phyloP scores from a whole-genome alignment of 2,329 filamentous ascomycete species.

The Penicillium sp. region DNA sequence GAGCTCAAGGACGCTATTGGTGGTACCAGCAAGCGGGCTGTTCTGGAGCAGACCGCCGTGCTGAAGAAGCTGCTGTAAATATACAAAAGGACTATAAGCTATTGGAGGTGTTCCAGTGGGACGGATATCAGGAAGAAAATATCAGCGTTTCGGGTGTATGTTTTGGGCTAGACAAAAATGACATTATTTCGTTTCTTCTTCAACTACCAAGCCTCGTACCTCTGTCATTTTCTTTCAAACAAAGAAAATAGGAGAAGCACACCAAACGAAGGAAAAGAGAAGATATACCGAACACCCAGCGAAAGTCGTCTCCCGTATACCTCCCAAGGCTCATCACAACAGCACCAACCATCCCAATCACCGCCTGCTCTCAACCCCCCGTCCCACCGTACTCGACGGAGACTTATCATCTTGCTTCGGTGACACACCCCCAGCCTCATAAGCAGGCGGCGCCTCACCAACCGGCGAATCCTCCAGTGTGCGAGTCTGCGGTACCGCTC shows the following conservation, averaged over 20 bases:
- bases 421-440: conserved; percentile 9
- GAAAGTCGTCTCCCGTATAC: neutral
- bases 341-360: neutral
- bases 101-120: conserved; percentile 1
- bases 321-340: neutral
- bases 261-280: neutral
- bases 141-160: conserved; percentile 6
- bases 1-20: conserved; percentile 77
- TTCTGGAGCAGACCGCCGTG: conserved; percentile 69
- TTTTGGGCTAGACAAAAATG: conserved; percentile 28
- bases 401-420: conserved; percentile 14
- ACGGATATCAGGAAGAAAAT: conserved; percentile 16
- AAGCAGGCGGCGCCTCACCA: conserved; percentile 18
- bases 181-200: neutral
- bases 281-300: neutral
- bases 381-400: conserved; percentile 12
- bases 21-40: conserved; percentile 72
- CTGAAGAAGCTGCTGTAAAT: conserved; percentile 56
- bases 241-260: neutral
- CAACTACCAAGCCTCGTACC: neutral
- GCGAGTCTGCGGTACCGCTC: neutral
- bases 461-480: neutral
- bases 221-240: too few species aligned
- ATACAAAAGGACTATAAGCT: neutral
- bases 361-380: neutral